Evolutionary conservation across 2,329 filamentous ascomycete genomes (phyloP).

Genomic region (Phaeosphaeria sp.): DNA sequence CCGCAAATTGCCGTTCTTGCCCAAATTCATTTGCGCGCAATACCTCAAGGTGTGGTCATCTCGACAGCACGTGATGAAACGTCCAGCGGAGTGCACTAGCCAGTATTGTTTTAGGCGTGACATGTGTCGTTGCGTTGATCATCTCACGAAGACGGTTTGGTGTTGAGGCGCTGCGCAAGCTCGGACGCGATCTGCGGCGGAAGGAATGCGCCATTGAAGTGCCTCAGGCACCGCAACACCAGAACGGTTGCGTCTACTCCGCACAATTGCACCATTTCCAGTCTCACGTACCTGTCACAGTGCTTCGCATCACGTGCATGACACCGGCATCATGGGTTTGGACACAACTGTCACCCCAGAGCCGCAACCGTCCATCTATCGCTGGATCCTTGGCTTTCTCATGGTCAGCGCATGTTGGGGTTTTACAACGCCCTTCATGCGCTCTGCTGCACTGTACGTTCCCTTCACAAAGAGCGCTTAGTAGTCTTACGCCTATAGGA

Average conservation of each 20-base stretch:
- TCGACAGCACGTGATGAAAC: not conserved
- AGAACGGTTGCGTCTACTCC: not conserved
- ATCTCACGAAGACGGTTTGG: constrained; percentile 1
- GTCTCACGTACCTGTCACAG: not conserved
- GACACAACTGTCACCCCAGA: constrained; percentile 32
- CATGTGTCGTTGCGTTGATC: not conserved
- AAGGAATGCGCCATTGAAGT: not conserved
- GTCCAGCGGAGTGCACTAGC: not conserved
- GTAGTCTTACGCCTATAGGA: constrained; percentile 28
- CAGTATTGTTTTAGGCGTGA: not conserved
- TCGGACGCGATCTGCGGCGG: not conserved
- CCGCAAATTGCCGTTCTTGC: not conserved
- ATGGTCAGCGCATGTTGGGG: constrained; percentile 93
- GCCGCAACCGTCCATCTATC: constrained; percentile 62
- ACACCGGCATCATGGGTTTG: constrained; percentile 34
- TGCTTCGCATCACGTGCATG: not conserved
- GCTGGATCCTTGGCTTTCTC: constrained; percentile 87
- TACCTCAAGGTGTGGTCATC: no score
- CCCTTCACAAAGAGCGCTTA: not conserved
- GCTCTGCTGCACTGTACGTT: constrained; percentile 72
- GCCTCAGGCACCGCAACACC: not conserved
- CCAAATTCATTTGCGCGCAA: no score
- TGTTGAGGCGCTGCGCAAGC: constrained; percentile 3
- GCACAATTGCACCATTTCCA: not conserved
- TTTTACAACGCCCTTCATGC: constrained; percentile 87